phyloP scores from a whole-genome alignment of 768 basidiomycete genomes.

The Tulasnella sp. region DNA sequence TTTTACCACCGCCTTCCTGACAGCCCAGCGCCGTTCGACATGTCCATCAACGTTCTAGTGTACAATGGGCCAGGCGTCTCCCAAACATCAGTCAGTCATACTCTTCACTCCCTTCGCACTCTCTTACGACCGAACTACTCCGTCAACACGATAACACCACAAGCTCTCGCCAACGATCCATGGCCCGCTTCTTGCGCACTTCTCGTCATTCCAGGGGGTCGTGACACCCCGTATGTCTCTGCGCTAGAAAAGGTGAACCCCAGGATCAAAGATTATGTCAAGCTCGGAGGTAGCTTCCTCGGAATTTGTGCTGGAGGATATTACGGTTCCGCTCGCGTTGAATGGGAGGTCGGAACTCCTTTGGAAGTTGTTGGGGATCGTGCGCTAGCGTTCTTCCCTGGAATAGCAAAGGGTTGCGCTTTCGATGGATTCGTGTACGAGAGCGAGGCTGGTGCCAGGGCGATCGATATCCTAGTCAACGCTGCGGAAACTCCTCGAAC shows the following conservation, averaged over 20 bases:
- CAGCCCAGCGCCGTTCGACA: background rate
- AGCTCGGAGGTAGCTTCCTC: conserved; percentile 66
- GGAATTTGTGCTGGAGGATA: conserved; percentile 62
- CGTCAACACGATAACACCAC: conserved; percentile 62
- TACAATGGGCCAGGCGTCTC: conserved; percentile 62
- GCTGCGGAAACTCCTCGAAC: conserved; percentile 31
- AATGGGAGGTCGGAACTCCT: conserved; percentile 43
- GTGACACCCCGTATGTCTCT: conserved; percentile 44
- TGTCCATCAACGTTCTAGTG: conserved; percentile 70
- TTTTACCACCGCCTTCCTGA: background rate
- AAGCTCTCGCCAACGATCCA: conserved; percentile 60
- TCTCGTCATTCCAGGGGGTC: conserved; percentile 69
- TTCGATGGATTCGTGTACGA: conserved; percentile 46
- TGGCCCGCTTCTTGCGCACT: conserved; percentile 75
- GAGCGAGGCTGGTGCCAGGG: conserved; percentile 44
- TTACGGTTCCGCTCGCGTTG: conserved; percentile 44
- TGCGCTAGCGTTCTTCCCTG: conserved; percentile 47
- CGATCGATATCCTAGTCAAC: conserved; percentile 37
- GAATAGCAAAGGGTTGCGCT: conserved; percentile 43
- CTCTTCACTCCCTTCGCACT: conserved; percentile 49
- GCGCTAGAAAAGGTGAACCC: conserved; percentile 42
- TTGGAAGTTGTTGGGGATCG: conserved; percentile 43
- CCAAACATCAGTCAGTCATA: conserved; percentile 45
- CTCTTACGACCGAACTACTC: conserved; percentile 72
- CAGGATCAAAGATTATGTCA: conserved; percentile 57